phyloP scores from a whole-genome alignment of 2,329 filamentous ascomycete species.

The Verticillium zaregamsianum region DNA sequence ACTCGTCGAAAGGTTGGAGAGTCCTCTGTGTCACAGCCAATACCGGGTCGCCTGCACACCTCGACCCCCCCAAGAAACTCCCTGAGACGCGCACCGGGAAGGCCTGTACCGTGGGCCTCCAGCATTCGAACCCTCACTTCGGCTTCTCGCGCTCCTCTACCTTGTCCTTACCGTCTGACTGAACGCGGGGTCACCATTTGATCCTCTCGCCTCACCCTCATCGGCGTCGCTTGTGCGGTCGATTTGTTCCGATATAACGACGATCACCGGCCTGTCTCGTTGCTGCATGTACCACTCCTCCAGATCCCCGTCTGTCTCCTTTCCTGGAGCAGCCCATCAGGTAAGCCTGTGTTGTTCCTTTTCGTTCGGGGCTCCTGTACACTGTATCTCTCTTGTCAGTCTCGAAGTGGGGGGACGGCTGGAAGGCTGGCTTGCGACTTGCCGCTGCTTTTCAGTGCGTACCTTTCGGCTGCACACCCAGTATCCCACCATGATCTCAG shows the following conservation, averaged over 20 bases:
- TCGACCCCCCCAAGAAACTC: background rate
- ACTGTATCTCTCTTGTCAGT: background rate
- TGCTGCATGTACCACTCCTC: background rate
- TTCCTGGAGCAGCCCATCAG: background rate
- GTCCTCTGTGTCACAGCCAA: no score
- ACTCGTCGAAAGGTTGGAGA: no score
- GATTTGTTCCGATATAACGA: background rate
- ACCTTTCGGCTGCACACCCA: constrained; percentile 4
- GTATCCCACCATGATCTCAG: constrained; percentile 11
- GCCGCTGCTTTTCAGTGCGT: background rate
- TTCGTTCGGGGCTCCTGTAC: background rate
- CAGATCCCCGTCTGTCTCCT: background rate
- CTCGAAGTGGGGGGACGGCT: background rate
- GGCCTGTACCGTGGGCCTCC: background rate
- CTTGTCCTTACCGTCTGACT: background rate
- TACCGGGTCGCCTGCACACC: no score
- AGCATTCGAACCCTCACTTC: no score
- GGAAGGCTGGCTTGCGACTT: background rate
- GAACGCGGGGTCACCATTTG: background rate
- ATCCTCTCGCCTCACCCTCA: background rate
- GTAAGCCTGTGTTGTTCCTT: background rate
- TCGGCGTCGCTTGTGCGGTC: no score
- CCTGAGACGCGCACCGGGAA: background rate
- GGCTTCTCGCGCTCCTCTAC: no score
- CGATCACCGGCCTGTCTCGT: background rate